Evolutionary conservation across 495 filamentous ascomycete species (phyloP), one percentile per base, ranked within the genome.

Genomic region (Thermochaetoides thermophila): DNA sequence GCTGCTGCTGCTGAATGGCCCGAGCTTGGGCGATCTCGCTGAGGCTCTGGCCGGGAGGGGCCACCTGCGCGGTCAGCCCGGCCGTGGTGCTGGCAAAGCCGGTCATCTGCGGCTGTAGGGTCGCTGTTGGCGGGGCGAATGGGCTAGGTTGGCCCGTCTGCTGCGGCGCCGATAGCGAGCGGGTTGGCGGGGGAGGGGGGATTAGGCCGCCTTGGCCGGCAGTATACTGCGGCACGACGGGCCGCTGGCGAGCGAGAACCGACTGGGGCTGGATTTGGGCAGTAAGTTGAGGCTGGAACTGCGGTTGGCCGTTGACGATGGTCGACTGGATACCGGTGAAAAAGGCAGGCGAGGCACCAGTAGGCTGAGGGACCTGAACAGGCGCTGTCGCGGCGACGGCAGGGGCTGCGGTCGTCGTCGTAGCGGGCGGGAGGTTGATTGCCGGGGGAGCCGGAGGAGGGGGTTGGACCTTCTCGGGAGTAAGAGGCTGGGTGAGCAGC

Each of bases 141-240:
- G 64, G 65, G 50, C 64, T 85, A 31, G 74, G 74, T 42, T 81
- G 81, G 32, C 74, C 74, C 21, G 84, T 79, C 50, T 87, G n/a
- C n/a, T n/a, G 83, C 15, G 89, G 89, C 7, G 87, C 91, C 12
- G 87, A 95, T 4, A 89, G 64, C 2, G 89, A 81, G 31, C 89
- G 69, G 29, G 71, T 71, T 19, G 86, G 86, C 15, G 84, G 86
- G 27, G 85, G 84, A 17, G 85, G 84, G 17, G 85, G 71, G 36
- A 85, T 56, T 15, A 65, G 61, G 9, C 77, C 71, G 7, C 70
- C 76, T 38, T 71, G 69, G 21, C 41, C 54, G 27, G 66, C 66
- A 38, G 68, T 62, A 32, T 56, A 61, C 40, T 73, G 78, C 35
- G 76, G 79, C 22, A 83, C 67, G 38, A 76, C 64, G 31, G 84